Evolutionary conservation across 768 basidiomycete species (phyloP).

Genomic region (Lentinula lateritia): DNA sequence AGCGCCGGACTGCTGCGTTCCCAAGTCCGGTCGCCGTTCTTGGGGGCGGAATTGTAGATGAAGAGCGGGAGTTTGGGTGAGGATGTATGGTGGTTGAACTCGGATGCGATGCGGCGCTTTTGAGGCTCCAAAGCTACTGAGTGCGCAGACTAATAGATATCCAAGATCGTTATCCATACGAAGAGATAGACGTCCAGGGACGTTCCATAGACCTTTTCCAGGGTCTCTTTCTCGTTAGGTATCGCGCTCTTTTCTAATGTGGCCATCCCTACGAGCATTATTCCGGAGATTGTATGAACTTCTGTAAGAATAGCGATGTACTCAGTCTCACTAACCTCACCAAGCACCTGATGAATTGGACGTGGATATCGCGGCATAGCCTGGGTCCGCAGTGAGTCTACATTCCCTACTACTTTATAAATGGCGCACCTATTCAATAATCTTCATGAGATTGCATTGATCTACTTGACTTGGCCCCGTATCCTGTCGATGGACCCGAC

Average conservation of each 20-base stretch:
- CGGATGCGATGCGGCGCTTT: not conserved
- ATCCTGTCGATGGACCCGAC: slow-evolving; percentile 88
- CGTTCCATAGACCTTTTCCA: slow-evolving; percentile 75
- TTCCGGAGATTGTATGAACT: slow-evolving; percentile 8
- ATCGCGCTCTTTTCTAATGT: slow-evolving; percentile 73
- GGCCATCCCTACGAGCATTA: slow-evolving; percentile 67
- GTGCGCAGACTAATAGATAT: not conserved
- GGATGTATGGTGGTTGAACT: slow-evolving; percentile 10
- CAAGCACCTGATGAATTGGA: slow-evolving; percentile 41
- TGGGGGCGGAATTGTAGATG: slow-evolving; percentile 18
- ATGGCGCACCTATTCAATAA: slow-evolving; percentile 78
- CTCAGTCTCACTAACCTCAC: slow-evolving; percentile 74
- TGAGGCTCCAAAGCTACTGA: not conserved
- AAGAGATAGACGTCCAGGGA: slow-evolving; percentile 46
- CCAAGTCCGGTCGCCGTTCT: slow-evolving; percentile 73
- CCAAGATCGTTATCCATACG: too few relatives aligned
- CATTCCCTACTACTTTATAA: not conserved
- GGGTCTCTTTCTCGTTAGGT: slow-evolving; percentile 77
- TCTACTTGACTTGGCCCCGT: slow-evolving; percentile 71
- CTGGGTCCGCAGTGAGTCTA: slow-evolving; percentile 28
- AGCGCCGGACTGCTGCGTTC: slow-evolving; percentile 59
- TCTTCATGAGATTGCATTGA: slow-evolving; percentile 88
- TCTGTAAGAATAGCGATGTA: slow-evolving; percentile 30
- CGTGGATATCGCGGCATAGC: slow-evolving; percentile 68
- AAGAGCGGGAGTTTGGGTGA: slow-evolving; percentile 22